Evolutionary conservation across 768 basidiomycete genomes (phyloP).

Genomic region (Flagelloscypha sp.): DNA sequence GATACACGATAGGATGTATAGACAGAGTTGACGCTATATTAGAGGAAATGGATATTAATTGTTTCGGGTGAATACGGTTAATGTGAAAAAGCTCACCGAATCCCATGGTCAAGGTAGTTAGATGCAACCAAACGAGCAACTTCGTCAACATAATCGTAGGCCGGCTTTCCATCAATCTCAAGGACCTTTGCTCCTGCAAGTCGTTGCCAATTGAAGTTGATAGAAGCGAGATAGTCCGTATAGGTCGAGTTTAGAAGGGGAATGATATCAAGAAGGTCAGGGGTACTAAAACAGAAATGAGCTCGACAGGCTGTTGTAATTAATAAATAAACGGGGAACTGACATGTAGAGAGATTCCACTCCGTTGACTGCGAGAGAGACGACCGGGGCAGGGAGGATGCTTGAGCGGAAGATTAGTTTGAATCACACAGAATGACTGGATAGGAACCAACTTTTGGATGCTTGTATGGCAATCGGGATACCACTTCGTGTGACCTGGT

Average conservation of each 20-base stretch:
- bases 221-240: slow-evolving; percentile 20
- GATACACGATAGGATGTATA: slow-evolving; percentile 26
- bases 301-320: too few relatives aligned
- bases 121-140: slow-evolving; percentile 29
- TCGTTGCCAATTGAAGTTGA: slow-evolving; percentile 27
- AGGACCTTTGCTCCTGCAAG: slow-evolving; percentile 31
- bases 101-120: slow-evolving; percentile 31
- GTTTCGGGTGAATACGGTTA: too few relatives aligned
- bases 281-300: too few relatives aligned
- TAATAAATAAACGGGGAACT: too few relatives aligned
- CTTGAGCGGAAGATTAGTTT: too few relatives aligned
- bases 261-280: slow-evolving; percentile 25
- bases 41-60: too few relatives aligned
- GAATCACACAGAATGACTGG: too few relatives aligned
- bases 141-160: slow-evolving; percentile 26
- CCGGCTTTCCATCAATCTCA: slow-evolving; percentile 23
- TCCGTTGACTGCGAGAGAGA: slow-evolving; percentile 22
- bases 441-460: too few relatives aligned
- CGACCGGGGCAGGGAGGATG: slow-evolving; percentile 26
- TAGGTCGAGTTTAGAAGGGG: slow-evolving; percentile 19
- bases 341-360: slow-evolving; percentile 14
- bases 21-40: slow-evolving; percentile 30
- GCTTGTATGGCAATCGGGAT: slow-evolving; percentile 45
- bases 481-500: slow-evolving; percentile 46
- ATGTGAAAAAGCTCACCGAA: too few relatives aligned